phyloP scores from a whole-genome alignment of 2,329 filamentous ascomycete species.

The Alternaria angustiovoidea region DNA sequence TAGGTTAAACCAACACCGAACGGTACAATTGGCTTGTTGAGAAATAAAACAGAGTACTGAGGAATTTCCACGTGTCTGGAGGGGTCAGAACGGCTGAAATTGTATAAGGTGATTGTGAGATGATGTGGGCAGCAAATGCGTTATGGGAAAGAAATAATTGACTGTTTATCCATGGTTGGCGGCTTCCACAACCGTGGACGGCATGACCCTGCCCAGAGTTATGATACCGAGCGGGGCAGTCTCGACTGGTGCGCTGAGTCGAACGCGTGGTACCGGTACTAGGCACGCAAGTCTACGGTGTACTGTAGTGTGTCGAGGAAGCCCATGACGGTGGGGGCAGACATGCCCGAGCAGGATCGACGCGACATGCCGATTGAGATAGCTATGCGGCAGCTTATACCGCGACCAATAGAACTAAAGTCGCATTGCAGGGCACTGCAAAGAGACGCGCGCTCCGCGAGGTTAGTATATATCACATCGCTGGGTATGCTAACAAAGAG shows the following conservation, averaged over 20 bases:
- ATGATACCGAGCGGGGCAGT: not conserved
- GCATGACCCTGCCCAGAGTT: not conserved
- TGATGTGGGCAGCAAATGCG: not conserved
- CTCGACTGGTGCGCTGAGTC: not conserved
- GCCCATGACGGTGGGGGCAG: constrained; percentile 3
- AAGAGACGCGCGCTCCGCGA: not conserved
- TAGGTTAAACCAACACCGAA: not conserved
- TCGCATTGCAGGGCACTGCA: not conserved
- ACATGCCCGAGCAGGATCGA: constrained; percentile 8
- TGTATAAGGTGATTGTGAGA: not conserved
- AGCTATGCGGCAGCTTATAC: not conserved
- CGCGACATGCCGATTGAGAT: not conserved
- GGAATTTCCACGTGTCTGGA: not conserved
- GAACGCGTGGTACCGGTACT: not conserved
- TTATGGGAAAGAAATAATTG: not conserved
- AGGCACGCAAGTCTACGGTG: constrained; percentile 3
- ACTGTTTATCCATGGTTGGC: constrained; percentile 6
- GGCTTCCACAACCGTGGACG: constrained; percentile 4
- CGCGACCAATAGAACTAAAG: constrained; percentile 1
- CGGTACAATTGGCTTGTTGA: not conserved
- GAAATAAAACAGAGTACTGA: not conserved
- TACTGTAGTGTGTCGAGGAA: constrained; percentile 1
- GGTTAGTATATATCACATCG: not conserved
- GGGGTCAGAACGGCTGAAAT: not conserved
- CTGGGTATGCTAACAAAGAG: not conserved